Base-by-base conservation (phyloP, 305 asterid species). In the Fraxinus floribunda region DNA sequence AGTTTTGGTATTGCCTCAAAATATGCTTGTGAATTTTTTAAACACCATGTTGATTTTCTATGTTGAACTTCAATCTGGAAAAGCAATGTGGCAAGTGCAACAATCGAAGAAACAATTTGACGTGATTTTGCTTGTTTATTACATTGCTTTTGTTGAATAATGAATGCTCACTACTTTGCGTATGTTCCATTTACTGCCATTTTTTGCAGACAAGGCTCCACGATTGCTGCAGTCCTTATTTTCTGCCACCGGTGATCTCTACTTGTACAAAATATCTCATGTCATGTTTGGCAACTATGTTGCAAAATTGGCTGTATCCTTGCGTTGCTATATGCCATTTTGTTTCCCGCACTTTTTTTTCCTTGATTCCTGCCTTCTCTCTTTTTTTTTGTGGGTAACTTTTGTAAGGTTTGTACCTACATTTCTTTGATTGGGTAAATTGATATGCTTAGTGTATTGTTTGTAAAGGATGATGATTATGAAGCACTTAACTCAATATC, bases 261-360 rank as follows among this genome's bases (percentile, higher is more conserved):
- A 95, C 87, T 79, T 89, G 84, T 94, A 86, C 86, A 92, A 91
- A 68, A 87, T 90, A 70, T 93, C 98, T 46, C 88, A 79, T 71
- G 90, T 82, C 83, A 81, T 94, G 82, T 94, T 92, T 86, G 95
- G 93, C 83, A 87, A 86, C 68, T 74, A 8, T 84, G 97, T 86
- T n/a, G 94, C 99, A 5, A 86, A 79, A 55, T 95, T 93, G 90
- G 89, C 95, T 39, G 98, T 95, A 95, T 94, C 98, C 44, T 38
- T 38, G 57, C 30, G 7, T 44, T 26, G 80, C 39, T 44, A 2
- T 44, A 11, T 11, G 30, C 44, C 16, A 13, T 15, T 44, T 36
- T 74, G 8, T 73, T 49, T 79, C 52, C 24, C 41, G 64, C 30
- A 38, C 13, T 2, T 11, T 68, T 74, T 49, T 76, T 39, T 24